Conservation (phyloP, 169 alveolate species). For the Plasmodium inui region DNA sequence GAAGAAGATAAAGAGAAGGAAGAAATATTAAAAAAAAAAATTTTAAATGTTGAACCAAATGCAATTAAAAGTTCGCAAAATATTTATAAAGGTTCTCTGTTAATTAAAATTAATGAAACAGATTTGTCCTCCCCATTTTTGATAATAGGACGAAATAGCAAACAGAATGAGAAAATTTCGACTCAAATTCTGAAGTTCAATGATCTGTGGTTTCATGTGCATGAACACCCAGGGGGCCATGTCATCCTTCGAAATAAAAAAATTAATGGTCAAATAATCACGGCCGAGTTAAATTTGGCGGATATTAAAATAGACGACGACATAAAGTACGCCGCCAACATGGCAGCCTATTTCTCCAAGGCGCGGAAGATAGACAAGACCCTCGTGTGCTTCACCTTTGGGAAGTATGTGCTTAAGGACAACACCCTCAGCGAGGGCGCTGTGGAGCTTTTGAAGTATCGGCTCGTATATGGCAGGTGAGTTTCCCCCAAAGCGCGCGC, state of each 20-base stretch:
- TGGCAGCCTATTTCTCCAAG: conserved; percentile 84
- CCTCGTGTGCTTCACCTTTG: conserved; percentile 78
- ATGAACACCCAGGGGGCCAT: conserved; percentile 85
- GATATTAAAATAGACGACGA: conserved; percentile 74
- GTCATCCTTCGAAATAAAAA: conserved; percentile 79
- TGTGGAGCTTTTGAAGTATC: conserved; percentile 77
- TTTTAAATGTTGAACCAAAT: conserved; percentile 74
- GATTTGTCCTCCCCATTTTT: conserved; percentile 81
- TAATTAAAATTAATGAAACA: conserved; percentile 75
- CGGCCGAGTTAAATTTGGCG: conserved; percentile 37
- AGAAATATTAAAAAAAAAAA: conserved; percentile 64
- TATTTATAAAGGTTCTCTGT: conserved; percentile 79
- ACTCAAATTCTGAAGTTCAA: conserved; percentile 79
- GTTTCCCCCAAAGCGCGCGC: neutral
- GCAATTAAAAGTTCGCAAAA: conserved; percentile 75
- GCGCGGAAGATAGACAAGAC: conserved; percentile 65
- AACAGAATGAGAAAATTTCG: conserved; percentile 84
- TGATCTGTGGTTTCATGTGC: conserved; percentile 85
- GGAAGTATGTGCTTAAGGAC: conserved; percentile 78
- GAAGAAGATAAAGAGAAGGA: conserved; percentile 73
- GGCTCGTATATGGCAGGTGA: conserved; percentile 77
- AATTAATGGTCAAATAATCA: conserved; percentile 69
- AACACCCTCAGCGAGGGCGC: conserved; percentile 81
- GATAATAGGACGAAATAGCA: conserved; percentile 83
- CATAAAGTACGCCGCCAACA: conserved; percentile 84